Evolutionary conservation across 768 basidiomycete genomes (phyloP).

Genomic region (Termitomyces sp.): DNA sequence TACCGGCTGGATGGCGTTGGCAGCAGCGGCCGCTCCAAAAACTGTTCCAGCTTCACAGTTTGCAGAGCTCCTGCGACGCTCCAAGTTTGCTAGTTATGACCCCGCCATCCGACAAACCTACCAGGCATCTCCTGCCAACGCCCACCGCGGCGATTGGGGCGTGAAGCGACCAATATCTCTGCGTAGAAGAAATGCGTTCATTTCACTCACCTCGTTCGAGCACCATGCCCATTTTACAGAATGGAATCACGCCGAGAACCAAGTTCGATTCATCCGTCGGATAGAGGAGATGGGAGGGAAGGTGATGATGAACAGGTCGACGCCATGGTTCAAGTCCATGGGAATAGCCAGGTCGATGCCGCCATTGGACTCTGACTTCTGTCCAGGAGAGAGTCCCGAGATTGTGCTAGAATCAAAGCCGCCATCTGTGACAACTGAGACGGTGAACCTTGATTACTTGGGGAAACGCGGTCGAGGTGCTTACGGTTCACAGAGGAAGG

Average conservation of each 20-base stretch:
- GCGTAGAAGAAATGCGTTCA: conserved; percentile 55
- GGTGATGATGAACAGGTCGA: conserved; percentile 20
- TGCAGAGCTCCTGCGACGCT: conserved; percentile 69
- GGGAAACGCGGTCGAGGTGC: conserved; percentile 21
- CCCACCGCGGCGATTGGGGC: conserved; percentile 78
- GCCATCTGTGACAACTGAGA: neutral
- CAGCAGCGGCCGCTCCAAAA: conserved; percentile 1
- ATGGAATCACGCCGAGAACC: conserved; percentile 63
- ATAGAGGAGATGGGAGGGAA: conserved; percentile 56
- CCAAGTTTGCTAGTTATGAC: conserved; percentile 79
- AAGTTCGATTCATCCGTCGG: conserved; percentile 63
- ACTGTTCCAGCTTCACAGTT: conserved; percentile 56
- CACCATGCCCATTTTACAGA: conserved; percentile 71
- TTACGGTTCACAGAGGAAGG: conserved; percentile 19
- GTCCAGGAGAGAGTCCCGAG: conserved; percentile 19
- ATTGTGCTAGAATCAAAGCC: neutral
- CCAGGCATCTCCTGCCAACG: conserved; percentile 61
- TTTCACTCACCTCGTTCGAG: conserved; percentile 66
- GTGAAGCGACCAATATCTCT: conserved; percentile 77
- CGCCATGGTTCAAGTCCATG: conserved; percentile 33
- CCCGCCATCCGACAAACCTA: conserved; percentile 76
- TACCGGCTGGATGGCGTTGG: conserved; percentile 20
- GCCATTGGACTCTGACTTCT: conserved; percentile 44
- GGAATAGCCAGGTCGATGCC: conserved; percentile 30
- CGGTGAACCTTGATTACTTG: conserved; percentile 12